phyloP scores from a whole-genome alignment of 164 flowering plant genomes.

The Stephania cephalantha region DNA sequence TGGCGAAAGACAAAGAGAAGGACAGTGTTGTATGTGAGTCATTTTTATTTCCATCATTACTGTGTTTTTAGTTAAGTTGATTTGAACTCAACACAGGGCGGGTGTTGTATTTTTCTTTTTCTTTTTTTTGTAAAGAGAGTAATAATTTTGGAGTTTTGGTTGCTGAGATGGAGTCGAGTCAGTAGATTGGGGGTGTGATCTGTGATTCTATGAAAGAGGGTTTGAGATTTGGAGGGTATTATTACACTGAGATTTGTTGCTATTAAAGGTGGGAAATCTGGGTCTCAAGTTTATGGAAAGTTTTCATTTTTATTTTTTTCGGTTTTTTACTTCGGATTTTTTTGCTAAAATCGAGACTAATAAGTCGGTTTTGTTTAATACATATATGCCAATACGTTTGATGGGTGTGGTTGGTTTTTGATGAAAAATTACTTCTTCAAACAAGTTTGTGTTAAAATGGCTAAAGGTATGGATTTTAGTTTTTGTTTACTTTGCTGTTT shows the following conservation, averaged over 20 bases:
- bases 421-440: too few species aligned
- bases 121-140: not conserved
- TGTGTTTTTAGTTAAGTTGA: constrained; percentile 15
- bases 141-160: not conserved
- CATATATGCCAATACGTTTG: not conserved
- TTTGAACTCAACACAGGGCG: constrained; percentile 44
- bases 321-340: too few species aligned
- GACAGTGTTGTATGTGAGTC: not conserved
- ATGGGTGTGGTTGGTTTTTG: not conserved
- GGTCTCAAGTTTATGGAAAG: too few species aligned
- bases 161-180: not conserved
- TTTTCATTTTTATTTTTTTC: too few species aligned
- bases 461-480: too few species aligned
- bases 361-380: not conserved
- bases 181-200: not conserved
- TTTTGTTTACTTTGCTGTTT: too few species aligned
- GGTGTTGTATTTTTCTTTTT: constrained; percentile 24
- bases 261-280: not conserved
- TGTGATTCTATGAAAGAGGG: not conserved
- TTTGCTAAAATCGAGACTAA: not conserved
- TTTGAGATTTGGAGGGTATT: not conserved
- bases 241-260: not conserved
- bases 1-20: not conserved
- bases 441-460: too few species aligned
- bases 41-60: not conserved